phyloP scores from a whole-genome alignment of 2,329 filamentous ascomycete species.

The Cladosporium sp. region DNA sequence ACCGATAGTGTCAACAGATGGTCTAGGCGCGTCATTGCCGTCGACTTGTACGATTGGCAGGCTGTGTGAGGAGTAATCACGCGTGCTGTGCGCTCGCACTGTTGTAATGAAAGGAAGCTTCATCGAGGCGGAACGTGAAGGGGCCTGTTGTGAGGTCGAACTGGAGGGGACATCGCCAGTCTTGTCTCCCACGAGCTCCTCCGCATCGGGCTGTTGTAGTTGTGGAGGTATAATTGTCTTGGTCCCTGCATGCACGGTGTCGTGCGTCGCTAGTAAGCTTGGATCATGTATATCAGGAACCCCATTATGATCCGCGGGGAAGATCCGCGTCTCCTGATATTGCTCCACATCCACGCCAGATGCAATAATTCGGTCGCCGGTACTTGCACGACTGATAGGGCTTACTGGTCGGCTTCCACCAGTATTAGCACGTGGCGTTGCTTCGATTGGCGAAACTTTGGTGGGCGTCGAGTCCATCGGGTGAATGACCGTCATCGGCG shows the following conservation, averaged over 20 bases:
- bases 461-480: constrained; percentile 8
- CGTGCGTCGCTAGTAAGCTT: constrained; percentile 17
- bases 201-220: constrained; percentile 31
- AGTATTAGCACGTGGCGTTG: background rate
- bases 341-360: constrained; percentile 12
- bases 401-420: background rate
- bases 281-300: constrained; percentile 23
- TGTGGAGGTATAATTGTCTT: constrained; percentile 22
- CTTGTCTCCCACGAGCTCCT: constrained; percentile 21
- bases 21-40: constrained; percentile 37
- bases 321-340: constrained; percentile 21
- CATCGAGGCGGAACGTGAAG: constrained; percentile 10
- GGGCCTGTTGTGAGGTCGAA: background rate
- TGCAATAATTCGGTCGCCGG: constrained; percentile 28
- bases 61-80: constrained; percentile 19
- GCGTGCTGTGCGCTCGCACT: constrained; percentile 10
- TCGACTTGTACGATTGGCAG: constrained; percentile 44
- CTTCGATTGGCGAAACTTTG: constrained; percentile 7
- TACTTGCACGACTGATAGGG: constrained; percentile 26
- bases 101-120: constrained; percentile 14
- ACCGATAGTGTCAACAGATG: constrained; percentile 28
- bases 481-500: constrained; percentile 22
- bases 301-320: constrained; percentile 23
- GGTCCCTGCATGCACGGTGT: constrained; percentile 19
- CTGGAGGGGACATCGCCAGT: constrained; percentile 6